Conservation (phyloP, 2,329 filamentous ascomycete species). For the Mycosphaerelloides madeirae region DNA sequence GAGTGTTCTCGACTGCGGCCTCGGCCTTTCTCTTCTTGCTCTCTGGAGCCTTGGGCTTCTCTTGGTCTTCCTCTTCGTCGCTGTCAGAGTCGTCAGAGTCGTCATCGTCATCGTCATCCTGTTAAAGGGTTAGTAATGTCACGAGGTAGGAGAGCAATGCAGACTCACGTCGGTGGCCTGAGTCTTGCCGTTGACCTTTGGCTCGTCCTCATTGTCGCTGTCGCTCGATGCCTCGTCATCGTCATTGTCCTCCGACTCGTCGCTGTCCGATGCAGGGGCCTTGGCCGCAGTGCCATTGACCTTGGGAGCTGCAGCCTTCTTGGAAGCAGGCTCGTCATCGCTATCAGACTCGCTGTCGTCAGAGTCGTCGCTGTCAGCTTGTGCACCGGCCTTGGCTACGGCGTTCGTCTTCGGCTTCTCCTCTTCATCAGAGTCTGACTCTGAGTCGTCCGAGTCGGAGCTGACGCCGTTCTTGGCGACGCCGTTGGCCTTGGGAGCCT, state of each 20-base stretch:
- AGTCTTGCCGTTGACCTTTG: slow-evolving; percentile 32
- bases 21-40: slow-evolving; percentile 55
- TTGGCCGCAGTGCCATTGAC: slow-evolving; percentile 27
- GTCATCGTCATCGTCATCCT: slow-evolving; percentile 30
- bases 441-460: slow-evolving; percentile 22
- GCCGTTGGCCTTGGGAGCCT: slow-evolving; percentile 32
- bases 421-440: slow-evolving; percentile 15
- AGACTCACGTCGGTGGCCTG: slow-evolving; percentile 20
- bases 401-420: slow-evolving; percentile 24
- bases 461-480: slow-evolving; percentile 14
- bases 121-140: neutral
- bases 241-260: slow-evolving; percentile 9
- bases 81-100: slow-evolving; percentile 37
- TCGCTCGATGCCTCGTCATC: slow-evolving; percentile 21
- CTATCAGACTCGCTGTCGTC: slow-evolving; percentile 16
- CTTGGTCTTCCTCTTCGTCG: slow-evolving; percentile 28
- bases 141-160: neutral
- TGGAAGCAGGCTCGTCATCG: slow-evolving; percentile 21
- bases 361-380: slow-evolving; percentile 15
- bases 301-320: slow-evolving; percentile 20
- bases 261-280: neutral
- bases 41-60: slow-evolving; percentile 26
- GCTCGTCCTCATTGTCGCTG: slow-evolving; percentile 23
- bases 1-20: slow-evolving; percentile 45
- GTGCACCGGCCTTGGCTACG: slow-evolving; percentile 23